Percentiles rank a stretch among this genome's conserved stretches.
Conservation (phyloP, 805 yeast species). For the Suhomyces vadensis region DNA sequence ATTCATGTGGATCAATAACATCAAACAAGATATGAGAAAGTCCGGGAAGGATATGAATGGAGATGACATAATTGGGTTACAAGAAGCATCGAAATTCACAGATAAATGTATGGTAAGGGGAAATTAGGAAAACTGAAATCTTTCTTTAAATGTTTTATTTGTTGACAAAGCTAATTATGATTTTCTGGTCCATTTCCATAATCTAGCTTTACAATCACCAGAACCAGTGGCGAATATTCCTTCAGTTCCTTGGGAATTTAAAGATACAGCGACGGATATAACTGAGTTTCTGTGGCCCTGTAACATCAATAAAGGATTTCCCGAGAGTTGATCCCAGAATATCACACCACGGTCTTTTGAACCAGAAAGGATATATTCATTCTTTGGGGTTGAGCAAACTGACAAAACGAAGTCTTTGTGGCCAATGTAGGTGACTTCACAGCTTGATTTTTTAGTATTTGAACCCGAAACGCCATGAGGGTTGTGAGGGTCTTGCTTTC, state of each 20-base stretch:
- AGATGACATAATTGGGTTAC: too few relatives aligned
- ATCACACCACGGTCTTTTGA: slow-evolving; percentile 97
- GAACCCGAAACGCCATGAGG: slow-evolving; percentile 22
- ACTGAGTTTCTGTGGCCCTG: slow-evolving; percentile 97
- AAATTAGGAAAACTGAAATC: too few relatives aligned
- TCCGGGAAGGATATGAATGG: too few relatives aligned
- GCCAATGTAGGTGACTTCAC: slow-evolving; percentile 92
- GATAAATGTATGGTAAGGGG: too few relatives aligned
- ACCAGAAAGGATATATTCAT: slow-evolving; percentile 87
- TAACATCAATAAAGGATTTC: slow-evolving; percentile 90
- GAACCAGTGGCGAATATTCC: slow-evolving; percentile 95
- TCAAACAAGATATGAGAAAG: too few relatives aligned
- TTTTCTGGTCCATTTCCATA: slow-evolving; percentile 82
- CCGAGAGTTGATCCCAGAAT: slow-evolving; percentile 91
- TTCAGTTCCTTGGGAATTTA: slow-evolving; percentile 67
- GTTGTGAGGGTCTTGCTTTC: slow-evolving; percentile 34
- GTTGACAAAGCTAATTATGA: slow-evolving; percentile 7
- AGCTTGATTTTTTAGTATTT: slow-evolving; percentile 47
- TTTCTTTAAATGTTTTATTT: too few relatives aligned
- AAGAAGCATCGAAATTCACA: too few relatives aligned
- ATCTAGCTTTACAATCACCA: slow-evolving; percentile 96
- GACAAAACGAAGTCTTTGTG: slow-evolving; percentile 95
- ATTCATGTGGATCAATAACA: too few relatives aligned
- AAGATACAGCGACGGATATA: slow-evolving; percentile 89
- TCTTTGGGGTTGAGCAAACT: slow-evolving; percentile 92